Conservation (phyloP, 345 rosid genomes). For the Lepidium africanum region DNA sequence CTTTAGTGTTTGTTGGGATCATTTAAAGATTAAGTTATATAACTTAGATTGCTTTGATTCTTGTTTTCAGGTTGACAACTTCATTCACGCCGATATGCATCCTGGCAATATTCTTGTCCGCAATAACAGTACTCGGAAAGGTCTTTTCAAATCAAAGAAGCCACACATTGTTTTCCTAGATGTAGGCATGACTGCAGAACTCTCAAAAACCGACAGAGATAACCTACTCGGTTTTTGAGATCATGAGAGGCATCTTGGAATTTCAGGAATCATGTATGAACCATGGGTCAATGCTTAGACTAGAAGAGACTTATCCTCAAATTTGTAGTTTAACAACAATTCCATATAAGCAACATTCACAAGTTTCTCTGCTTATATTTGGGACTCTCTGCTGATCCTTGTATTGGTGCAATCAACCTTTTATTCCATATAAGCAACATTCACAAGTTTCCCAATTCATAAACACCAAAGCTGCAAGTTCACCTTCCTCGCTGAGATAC, state of each 20-base stretch:
- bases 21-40: background rate
- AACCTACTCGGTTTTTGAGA: slow-evolving; percentile 81
- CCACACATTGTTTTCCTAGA: slow-evolving; percentile 96
- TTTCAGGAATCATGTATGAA: slow-evolving; percentile 83
- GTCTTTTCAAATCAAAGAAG: slow-evolving; percentile 73
- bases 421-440: too few species aligned
- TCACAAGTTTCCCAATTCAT: slow-evolving; percentile 73
- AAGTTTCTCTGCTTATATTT: slow-evolving; percentile 31
- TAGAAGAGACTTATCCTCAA: slow-evolving; percentile 53
- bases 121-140: slow-evolving; percentile 50
- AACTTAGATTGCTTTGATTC: background rate
- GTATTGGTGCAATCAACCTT: slow-evolving; percentile 38
- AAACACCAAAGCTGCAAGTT: slow-evolving; percentile 48
- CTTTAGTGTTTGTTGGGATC: background rate
- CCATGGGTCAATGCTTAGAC: slow-evolving; percentile 95
- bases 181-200: slow-evolving; percentile 99
- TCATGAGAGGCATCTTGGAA: slow-evolving; percentile 78
- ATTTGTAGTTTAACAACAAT: slow-evolving; percentile 48
- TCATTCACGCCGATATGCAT: slow-evolving; percentile 99
- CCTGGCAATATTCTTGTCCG: slow-evolving; percentile 96
- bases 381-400: slow-evolving; percentile 29
- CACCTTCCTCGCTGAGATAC: slow-evolving; percentile 67
- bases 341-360: slow-evolving; percentile 44
- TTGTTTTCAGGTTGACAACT: slow-evolving; percentile 82
- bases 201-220: slow-evolving; percentile 67